Percentiles rank a stretch among this genome's conserved stretches.
Evolutionary conservation across 495 filamentous ascomycete genomes (phyloP).

Genomic region (Penicillium atrosanguineum): DNA sequence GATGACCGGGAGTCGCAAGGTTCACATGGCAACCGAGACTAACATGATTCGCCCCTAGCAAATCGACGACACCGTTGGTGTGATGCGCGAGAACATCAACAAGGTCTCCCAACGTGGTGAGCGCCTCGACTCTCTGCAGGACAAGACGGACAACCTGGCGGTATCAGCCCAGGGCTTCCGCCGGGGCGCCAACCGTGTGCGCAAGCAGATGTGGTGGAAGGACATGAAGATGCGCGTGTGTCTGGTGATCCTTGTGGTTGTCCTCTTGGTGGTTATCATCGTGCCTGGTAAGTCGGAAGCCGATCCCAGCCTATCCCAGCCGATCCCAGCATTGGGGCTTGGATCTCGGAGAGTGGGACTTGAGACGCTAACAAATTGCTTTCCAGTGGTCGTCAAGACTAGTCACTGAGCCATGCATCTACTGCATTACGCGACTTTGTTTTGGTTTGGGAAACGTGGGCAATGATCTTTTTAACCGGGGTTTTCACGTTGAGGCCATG

Average conservation of each 20-base stretch:
- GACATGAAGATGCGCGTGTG: conserved; percentile 99
- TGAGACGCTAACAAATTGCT: conserved; percentile 16
- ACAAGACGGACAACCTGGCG: conserved; percentile 94
- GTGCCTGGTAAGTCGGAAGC: conserved; percentile 66
- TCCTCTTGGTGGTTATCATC: conserved; percentile 88
- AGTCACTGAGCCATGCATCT: conserved; percentile 22
- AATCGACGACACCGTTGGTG: conserved; percentile 91
- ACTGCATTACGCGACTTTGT: conserved; percentile 18
- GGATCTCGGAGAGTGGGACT: not conserved
- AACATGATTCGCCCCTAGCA: conserved; percentile 55
- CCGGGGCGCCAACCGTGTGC: conserved; percentile 88
- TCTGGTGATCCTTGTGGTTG: conserved; percentile 80
- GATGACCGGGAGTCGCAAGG: conserved; percentile 1
- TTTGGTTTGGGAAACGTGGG: conserved; percentile 32
- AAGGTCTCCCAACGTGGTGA: conserved; percentile 90
- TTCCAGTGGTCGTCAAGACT: conserved; percentile 30
- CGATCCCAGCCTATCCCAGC: not conserved
- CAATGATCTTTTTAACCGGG: conserved; percentile 27
- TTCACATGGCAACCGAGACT: conserved; percentile 10
- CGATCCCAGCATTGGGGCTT: not conserved
- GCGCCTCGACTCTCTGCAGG: conserved; percentile 82
- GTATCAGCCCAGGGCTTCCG: conserved; percentile 90
- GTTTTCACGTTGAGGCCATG: conserved; percentile 31
- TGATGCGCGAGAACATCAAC: conserved; percentile 94
- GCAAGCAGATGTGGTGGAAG: conserved; percentile 95